A percentile compares a stretch with the other conserved stretches of the same genome.
Conservation (phyloP, 1,284 basidiomycete species). For the Pseudozyma thailandica region DNA sequence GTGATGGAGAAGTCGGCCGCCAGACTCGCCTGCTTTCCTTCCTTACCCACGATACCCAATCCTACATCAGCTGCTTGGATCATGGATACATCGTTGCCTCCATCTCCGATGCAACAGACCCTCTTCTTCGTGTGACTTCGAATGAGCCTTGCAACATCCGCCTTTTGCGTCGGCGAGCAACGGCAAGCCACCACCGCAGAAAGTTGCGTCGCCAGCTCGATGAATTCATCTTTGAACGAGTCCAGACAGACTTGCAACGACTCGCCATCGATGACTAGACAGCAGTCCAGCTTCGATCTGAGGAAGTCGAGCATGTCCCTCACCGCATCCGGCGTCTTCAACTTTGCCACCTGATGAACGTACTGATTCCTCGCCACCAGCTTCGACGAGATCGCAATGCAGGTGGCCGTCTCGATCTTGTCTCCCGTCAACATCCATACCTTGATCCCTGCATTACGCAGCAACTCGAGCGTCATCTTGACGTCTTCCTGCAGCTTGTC, state of each 20-base stretch:
- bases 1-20: constrained; percentile 98
- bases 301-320: constrained; percentile 93
- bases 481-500: constrained; percentile 98
- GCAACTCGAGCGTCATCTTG: constrained; percentile 87
- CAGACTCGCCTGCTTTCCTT: constrained; percentile 96
- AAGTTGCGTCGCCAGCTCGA: constrained; percentile 93
- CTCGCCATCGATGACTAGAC: constrained; percentile 98
- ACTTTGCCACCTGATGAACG: constrained; percentile 93
- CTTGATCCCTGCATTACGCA: constrained; percentile 96
- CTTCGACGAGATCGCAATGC: constrained; percentile 97
- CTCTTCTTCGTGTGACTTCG: constrained; percentile 88
- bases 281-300: constrained; percentile 93
- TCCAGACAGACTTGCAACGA: constrained; percentile 92
- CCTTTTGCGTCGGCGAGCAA: constrained; percentile 98
- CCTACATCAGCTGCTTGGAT: constrained; percentile 94
- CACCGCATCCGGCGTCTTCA: constrained; percentile 83
- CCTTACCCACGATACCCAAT: constrained; percentile 97
- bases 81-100: constrained; percentile 95
- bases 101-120: constrained; percentile 97
- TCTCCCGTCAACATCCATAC: constrained; percentile 99
- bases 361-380: constrained; percentile 95
- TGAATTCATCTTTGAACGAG: constrained; percentile 90
- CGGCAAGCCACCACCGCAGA: constrained; percentile 96
- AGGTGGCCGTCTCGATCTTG: constrained; percentile 98
- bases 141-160: constrained; percentile 93